Percentiles rank a stretch among this genome's conserved stretches.
phyloP scores from a whole-genome alignment of 192 early-diverging fungal genomes.

The Coemansia sp. region DNA sequence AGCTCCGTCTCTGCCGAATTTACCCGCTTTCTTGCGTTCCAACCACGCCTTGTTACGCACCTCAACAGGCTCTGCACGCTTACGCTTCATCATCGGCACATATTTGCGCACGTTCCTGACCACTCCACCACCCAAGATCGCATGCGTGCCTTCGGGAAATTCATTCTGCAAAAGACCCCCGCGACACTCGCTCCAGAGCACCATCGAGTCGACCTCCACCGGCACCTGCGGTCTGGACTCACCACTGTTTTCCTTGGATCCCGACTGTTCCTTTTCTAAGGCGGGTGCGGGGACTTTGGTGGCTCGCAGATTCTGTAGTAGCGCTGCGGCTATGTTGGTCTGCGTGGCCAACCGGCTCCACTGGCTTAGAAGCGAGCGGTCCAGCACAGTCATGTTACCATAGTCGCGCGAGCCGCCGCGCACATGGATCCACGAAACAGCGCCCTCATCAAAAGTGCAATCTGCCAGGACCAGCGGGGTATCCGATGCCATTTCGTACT shows the following conservation, averaged over 20 bases:
- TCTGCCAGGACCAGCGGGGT: conserved; percentile 86
- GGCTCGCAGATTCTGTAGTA: conserved; percentile 33
- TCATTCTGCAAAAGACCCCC: conserved; percentile 1
- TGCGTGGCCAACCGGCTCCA: conserved; percentile 38
- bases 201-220: not conserved
- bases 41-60: conserved; percentile 43
- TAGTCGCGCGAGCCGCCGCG: conserved; percentile 22
- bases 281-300: conserved; percentile 10
- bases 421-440: conserved; percentile 60
- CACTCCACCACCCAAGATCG: conserved; percentile 31
- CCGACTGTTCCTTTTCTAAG: too few species aligned
- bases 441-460: conserved; percentile 62
- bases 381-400: conserved; percentile 26
- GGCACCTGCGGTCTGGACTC: conserved; percentile 16
- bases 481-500: conserved; percentile 90
- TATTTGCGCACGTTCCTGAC: conserved; percentile 26
- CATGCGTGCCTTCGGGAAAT: not conserved
- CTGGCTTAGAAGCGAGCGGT: conserved; percentile 12
- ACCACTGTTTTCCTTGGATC: too few species aligned
- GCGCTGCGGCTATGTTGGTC: conserved; percentile 32
- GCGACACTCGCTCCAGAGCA: conserved; percentile 23
- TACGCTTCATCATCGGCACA: conserved; percentile 34
- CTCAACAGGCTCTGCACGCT: conserved; percentile 34
- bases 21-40: conserved; percentile 42
- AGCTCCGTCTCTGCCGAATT: too few species aligned